A percentile compares a stretch with the other conserved stretches of the same genome.
phyloP scores from a whole-genome alignment of 2,329 filamentous ascomycete species.

The Chaetomium sp. region DNA sequence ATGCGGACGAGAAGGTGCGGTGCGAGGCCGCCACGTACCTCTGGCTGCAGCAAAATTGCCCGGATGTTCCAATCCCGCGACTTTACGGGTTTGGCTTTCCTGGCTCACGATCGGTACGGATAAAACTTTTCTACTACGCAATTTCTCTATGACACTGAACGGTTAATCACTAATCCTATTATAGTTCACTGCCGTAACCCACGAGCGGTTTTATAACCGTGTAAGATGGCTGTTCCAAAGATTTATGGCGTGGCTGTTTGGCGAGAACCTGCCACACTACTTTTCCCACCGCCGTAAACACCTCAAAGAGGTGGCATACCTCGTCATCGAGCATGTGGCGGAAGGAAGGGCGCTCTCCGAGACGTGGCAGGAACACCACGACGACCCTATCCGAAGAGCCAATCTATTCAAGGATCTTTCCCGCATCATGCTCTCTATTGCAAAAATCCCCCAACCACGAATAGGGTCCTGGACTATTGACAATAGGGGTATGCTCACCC shows the following conservation, averaged over 20 bases:
- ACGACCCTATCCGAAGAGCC: background rate
- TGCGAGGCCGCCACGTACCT: background rate
- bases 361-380: background rate
- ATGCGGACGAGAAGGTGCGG: background rate
- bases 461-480: background rate
- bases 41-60: background rate
- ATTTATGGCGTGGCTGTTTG: too few relatives aligned
- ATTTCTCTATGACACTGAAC: too few relatives aligned
- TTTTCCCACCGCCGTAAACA: background rate
- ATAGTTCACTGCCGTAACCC: too few relatives aligned
- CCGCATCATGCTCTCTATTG: background rate
- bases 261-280: background rate
- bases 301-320: background rate
- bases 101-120: background rate
- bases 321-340: background rate
- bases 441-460: background rate
- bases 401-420: background rate
- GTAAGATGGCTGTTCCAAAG: too few relatives aligned
- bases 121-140: too few relatives aligned
- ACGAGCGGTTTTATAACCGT: too few relatives aligned
- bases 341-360: slow-evolving; percentile 3
- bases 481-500: background rate
- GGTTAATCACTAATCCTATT: too few relatives aligned
- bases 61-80: background rate
- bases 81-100: background rate